These are phyloP conservation scores for Aspergillus tamarii DNA, from an alignment of 2,329 filamentous ascomycete genomes.

Conservation along the genomic window DNA sequence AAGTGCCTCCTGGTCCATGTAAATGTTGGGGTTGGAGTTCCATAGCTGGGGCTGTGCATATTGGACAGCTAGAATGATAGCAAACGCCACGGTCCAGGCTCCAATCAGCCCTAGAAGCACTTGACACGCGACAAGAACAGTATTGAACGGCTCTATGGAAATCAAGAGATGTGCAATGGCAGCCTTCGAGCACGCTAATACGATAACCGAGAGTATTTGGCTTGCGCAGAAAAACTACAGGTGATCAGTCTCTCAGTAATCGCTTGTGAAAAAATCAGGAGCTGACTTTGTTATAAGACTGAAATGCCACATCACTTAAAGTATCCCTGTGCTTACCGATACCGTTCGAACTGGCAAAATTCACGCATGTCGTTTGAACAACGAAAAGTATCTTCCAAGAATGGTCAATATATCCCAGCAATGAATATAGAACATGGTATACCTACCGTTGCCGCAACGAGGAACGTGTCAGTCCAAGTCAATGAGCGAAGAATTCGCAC, in stretches of 20 bases:
- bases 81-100: background rate
- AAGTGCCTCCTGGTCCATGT: background rate
- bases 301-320: background rate
- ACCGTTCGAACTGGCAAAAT: background rate
- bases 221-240: conserved; percentile 2
- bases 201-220: background rate
- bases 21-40: background rate
- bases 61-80: background rate
- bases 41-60: background rate
- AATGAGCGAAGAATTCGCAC: background rate
- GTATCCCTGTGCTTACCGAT: background rate
- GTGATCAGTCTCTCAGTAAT: background rate
- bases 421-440: too few species aligned
- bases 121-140: background rate
- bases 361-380: conserved; percentile 3
- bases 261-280: background rate
- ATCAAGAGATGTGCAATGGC: background rate
- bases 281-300: background rate
- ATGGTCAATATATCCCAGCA: background rate
- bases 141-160: background rate
- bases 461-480: background rate
- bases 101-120: background rate
- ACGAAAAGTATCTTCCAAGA: background rate
- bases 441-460: background rate
- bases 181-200: conserved; percentile 5